These are phyloP conservation scores for Thelephora aurantiotincta DNA, from an alignment of 768 basidiomycete genomes.

Conservation along the genomic window DNA sequence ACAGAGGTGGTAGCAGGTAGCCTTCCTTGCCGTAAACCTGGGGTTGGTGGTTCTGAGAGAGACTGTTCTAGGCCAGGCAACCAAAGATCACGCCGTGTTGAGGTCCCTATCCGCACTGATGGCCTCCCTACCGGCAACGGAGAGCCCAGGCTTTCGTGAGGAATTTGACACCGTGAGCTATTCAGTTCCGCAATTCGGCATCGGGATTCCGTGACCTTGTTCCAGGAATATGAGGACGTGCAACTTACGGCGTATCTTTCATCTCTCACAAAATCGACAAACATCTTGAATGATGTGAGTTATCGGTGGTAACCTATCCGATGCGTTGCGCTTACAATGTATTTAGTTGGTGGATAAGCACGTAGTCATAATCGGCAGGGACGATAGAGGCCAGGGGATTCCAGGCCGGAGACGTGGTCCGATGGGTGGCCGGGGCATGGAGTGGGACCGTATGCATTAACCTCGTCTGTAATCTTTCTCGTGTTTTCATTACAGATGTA, in stretches of 20 bases:
- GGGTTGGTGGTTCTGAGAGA: background rate
- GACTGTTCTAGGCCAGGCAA: slow-evolving; percentile 41
- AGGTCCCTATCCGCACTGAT: slow-evolving; percentile 78
- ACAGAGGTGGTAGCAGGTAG: slow-evolving; percentile 59
- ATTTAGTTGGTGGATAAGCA: slow-evolving; percentile 70
- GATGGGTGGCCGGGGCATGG: slow-evolving; percentile 7
- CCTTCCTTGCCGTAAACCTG: slow-evolving; percentile 7
- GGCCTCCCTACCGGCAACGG: slow-evolving; percentile 78
- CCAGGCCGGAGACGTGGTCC: slow-evolving; percentile 4
- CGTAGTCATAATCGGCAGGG: slow-evolving; percentile 33
- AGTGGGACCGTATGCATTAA: slow-evolving; percentile 11
- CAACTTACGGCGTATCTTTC: slow-evolving; percentile 85
- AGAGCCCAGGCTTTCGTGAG: slow-evolving; percentile 67
- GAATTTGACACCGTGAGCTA: slow-evolving; percentile 71
- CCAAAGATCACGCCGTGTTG: slow-evolving; percentile 65
- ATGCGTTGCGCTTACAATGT: slow-evolving; percentile 7
- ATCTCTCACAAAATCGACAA: slow-evolving; percentile 77
- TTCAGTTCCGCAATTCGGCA: background rate
- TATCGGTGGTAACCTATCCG: slow-evolving; percentile 2
- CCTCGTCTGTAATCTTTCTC: background rate
- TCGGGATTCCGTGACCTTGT: background rate
- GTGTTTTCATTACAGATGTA: background rate
- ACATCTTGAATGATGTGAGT: slow-evolving; percentile 78
- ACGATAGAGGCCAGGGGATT: background rate
- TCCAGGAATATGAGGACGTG: slow-evolving; percentile 90